These are phyloP conservation scores for Bipolaris zeicola DNA, from an alignment of 2,329 filamentous ascomycete species.

Conservation along the genomic window DNA sequence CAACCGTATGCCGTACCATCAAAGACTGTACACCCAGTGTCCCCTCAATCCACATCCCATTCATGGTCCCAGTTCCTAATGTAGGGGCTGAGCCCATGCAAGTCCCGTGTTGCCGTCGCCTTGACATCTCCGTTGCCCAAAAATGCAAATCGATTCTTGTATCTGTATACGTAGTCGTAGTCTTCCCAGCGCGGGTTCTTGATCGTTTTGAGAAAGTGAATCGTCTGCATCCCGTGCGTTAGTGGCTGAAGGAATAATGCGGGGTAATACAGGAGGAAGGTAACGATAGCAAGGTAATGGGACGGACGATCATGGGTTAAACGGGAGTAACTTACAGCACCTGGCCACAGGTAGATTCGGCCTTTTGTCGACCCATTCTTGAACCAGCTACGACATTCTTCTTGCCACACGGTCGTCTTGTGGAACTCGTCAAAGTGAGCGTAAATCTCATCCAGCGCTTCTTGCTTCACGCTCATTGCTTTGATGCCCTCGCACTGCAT, in stretches of 20 bases:
- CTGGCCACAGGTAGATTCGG: slow-evolving; percentile 41
- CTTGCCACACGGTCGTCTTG: slow-evolving; percentile 41
- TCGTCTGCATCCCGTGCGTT: slow-evolving; percentile 34
- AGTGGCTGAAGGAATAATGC: slow-evolving; percentile 24
- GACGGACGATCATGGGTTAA: neutral
- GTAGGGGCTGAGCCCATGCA: slow-evolving; percentile 52
- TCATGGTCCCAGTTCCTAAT: slow-evolving; percentile 53
- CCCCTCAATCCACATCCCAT: slow-evolving; percentile 52
- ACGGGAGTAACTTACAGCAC: slow-evolving; percentile 33
- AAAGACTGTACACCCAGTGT: too few relatives aligned
- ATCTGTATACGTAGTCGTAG: slow-evolving; percentile 52
- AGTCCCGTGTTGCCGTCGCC: slow-evolving; percentile 49
- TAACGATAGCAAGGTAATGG: neutral
- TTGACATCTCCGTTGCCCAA: slow-evolving; percentile 52
- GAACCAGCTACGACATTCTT: slow-evolving; percentile 45
- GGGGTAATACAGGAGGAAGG: slow-evolving; percentile 3
- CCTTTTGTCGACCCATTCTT: slow-evolving; percentile 43
- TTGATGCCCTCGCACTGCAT: slow-evolving; percentile 42
- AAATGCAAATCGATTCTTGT: slow-evolving; percentile 42
- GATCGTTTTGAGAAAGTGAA: slow-evolving; percentile 48
- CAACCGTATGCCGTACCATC: neutral
- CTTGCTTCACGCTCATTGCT: slow-evolving; percentile 39
- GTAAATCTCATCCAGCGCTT: slow-evolving; percentile 39
- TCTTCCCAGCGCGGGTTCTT: slow-evolving; percentile 52
- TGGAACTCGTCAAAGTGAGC: slow-evolving; percentile 41